A percentile compares a stretch with the other conserved stretches of the same genome.
Evolutionary conservation across 1,284 basidiomycete genomes (phyloP).

Genomic region (Ustilago crameri): DNA sequence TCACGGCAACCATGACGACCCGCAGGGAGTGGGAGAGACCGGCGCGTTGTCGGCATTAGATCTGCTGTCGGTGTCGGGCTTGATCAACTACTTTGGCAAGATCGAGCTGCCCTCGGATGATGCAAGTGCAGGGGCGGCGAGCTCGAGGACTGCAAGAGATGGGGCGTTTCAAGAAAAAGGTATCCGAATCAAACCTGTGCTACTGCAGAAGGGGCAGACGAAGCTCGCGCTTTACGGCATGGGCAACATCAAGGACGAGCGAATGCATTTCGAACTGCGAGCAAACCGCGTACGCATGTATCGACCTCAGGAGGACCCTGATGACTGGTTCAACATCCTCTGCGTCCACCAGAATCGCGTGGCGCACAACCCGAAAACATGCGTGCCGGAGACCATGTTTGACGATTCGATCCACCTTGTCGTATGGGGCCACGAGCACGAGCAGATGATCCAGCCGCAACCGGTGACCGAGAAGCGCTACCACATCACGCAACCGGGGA

Average conservation of each 20-base stretch:
- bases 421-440: conserved; percentile 98
- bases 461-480: conserved; percentile 90
- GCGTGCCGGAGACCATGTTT: conserved; percentile 94
- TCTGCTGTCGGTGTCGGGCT: conserved; percentile 88
- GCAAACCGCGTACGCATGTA: conserved; percentile 95
- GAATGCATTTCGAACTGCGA: conserved; percentile 94
- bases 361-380: conserved; percentile 89
- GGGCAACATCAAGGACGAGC: conserved; percentile 93
- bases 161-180: conserved; percentile 76
- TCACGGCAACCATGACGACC: conserved; percentile 99
- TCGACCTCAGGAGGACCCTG: conserved; percentile 82
- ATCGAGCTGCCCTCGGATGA: conserved; percentile 70
- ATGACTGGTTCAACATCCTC: conserved; percentile 92
- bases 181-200: conserved; percentile 87
- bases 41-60: conserved; percentile 95
- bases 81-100: conserved; percentile 98
- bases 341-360: conserved; percentile 96
- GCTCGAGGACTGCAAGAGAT: conserved; percentile 66
- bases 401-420: conserved; percentile 94
- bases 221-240: conserved; percentile 91
- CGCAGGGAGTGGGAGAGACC: conserved; percentile 86
- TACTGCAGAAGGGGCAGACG: conserved; percentile 88
- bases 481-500: conserved; percentile 92
- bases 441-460: conserved; percentile 91
- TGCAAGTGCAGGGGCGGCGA: conserved; percentile 22